Base-by-base conservation (phyloP, 2,329 filamentous ascomycete genomes). In the Trichoderma brevicompactum region DNA sequence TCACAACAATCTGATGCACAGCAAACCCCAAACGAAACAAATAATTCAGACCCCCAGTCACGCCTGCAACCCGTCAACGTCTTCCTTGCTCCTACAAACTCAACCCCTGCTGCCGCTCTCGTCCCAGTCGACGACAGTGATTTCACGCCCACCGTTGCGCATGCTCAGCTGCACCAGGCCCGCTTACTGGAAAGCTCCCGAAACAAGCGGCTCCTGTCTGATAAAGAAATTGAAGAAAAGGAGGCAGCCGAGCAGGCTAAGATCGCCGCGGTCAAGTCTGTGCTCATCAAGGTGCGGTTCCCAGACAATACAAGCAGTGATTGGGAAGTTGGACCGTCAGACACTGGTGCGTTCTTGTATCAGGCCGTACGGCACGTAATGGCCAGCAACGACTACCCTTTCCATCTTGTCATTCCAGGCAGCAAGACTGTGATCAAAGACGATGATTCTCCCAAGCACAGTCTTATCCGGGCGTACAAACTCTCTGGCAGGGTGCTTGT, bases 231-330 rank as follows among this genome's bases (percentile, higher is more conserved):
- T 10, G 89, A 88, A 41, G 88, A 89, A 28, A 87, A 88, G 69
- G 88, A 87, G 40, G 82, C 85, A 5, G 88, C 86, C 23, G 87
- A 89, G 60, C 85, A 86, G 53, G 87, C 88, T 36, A 89, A 83
- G 68, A 80, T 93, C 1, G 84, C 88, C 5, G 83, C 85, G 5
- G 83, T 94, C 67, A 87, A 85, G 58, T 85, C 86, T 38, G 85
- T 96, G 38, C 84, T 87, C 34, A 83, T 98, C 68, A 92, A 91
- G 69, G 85, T 97, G 55, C 90, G 94, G 32, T 94, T 97, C 71
- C 94, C 94, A 0, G 94, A 98, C 74, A 91, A 94, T 70, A 91
- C 88, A 65, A 88, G 89, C 61, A 87, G 93, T 38, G 87, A 92
- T 59, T 89, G 89, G 79, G 84, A 83, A n/a, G 87, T 96, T 69